Evolutionary conservation across 371 early-diverging fungal species (phyloP).

Genomic region (Mucor irregularis): DNA sequence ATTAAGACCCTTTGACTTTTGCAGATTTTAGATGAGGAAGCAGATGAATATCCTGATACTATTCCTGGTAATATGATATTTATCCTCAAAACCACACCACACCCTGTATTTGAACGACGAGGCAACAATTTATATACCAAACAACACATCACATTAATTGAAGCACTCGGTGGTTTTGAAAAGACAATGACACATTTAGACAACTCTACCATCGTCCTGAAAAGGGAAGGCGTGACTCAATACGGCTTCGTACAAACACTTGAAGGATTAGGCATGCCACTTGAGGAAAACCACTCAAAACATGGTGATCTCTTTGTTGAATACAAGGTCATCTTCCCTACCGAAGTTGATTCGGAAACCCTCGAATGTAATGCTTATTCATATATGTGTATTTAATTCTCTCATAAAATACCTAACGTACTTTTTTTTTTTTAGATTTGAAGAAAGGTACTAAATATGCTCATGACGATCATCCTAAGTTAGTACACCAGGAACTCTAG

Average conservation of each 20-base stretch:
- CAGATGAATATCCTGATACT: slow-evolving; percentile 89
- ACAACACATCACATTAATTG: slow-evolving; percentile 80
- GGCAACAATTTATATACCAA: slow-evolving; percentile 84
- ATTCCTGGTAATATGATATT: slow-evolving; percentile 90
- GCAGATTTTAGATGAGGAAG: slow-evolving; percentile 80
- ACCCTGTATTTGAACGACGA: slow-evolving; percentile 78
- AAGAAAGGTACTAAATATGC: slow-evolving; percentile 16
- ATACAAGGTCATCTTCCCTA: slow-evolving; percentile 90
- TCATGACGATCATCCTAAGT: slow-evolving; percentile 1
- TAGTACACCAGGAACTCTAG: slow-evolving; percentile 29
- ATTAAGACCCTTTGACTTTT: too few species aligned
- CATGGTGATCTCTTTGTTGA: slow-evolving; percentile 89
- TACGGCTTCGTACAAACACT: slow-evolving; percentile 76
- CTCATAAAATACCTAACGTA: background rate
- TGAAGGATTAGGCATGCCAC: slow-evolving; percentile 84
- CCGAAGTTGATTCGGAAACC: slow-evolving; percentile 38
- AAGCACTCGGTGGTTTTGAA: slow-evolving; percentile 89
- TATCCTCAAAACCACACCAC: slow-evolving; percentile 75
- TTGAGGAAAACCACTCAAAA: slow-evolving; percentile 57
- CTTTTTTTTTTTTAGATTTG: slow-evolving; percentile 15
- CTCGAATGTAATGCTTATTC: slow-evolving; percentile 32
- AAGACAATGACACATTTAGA: slow-evolving; percentile 85
- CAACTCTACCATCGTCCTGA: slow-evolving; percentile 65
- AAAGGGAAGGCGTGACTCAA: slow-evolving; percentile 66
- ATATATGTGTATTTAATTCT: background rate